A percentile compares a stretch with the other conserved stretches of the same genome.
These are phyloP conservation scores for Umbelopsis ramanniana DNA, from an alignment of 192 early-diverging fungal genomes.

Conservation along the genomic window DNA sequence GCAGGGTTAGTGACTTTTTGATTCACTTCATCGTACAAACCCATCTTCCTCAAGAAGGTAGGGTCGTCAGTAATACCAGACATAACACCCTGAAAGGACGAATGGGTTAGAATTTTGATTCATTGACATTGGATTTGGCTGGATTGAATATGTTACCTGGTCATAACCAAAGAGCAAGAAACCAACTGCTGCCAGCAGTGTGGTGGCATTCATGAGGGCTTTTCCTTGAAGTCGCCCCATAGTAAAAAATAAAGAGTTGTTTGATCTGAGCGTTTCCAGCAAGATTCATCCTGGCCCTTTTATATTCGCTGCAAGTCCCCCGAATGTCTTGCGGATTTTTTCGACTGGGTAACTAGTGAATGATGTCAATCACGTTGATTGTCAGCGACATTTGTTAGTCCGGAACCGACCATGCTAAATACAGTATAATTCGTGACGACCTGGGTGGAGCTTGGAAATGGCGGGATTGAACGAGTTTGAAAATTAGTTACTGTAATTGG, in stretches of 20 bases:
- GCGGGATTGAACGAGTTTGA: neutral
- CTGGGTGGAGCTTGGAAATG: slow-evolving; percentile 5
- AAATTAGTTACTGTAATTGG: neutral
- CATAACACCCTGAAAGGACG: slow-evolving; percentile 31
- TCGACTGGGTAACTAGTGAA: slow-evolving; percentile 3
- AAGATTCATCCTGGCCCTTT: neutral
- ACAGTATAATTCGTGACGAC: neutral
- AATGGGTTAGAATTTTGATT: neutral
- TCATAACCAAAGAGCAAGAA: slow-evolving; percentile 47
- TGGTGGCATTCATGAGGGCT: slow-evolving; percentile 65
- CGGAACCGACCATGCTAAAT: neutral
- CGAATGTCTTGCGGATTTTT: neutral
- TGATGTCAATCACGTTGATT: neutral
- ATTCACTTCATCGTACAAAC: slow-evolving; percentile 13
- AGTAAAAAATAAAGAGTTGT: neutral
- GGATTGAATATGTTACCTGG: slow-evolving; percentile 24
- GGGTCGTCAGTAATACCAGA: slow-evolving; percentile 38
- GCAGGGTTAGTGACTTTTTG: slow-evolving; percentile 21
- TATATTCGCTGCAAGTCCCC: neutral
- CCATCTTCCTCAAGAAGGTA: slow-evolving; percentile 31
- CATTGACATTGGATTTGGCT: neutral
- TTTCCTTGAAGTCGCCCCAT: slow-evolving; percentile 34
- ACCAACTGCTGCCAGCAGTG: slow-evolving; percentile 39
- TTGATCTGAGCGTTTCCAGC: neutral
- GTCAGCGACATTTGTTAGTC: neutral